These are phyloP conservation scores for Neurospora sp. DNA, from an alignment of 495 filamentous ascomycete genomes.

Conservation along the genomic window DNA sequence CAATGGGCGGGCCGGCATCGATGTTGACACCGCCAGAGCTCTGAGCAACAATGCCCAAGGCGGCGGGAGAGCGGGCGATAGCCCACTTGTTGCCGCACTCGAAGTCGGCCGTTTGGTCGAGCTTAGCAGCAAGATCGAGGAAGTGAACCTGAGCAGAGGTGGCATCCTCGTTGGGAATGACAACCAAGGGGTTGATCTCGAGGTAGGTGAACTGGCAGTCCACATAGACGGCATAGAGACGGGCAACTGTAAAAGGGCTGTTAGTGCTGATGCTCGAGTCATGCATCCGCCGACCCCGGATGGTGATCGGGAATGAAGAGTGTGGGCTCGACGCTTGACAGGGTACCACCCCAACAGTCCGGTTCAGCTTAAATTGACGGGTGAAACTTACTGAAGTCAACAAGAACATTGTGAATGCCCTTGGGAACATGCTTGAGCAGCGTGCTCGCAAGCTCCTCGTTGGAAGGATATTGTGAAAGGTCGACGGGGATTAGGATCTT, in stretches of 20 bases:
- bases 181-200: constrained; percentile 98
- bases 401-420: constrained; percentile 92
- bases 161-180: constrained; percentile 83
- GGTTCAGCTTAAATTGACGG: constrained; percentile 27
- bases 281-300: not conserved
- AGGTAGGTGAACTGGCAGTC: constrained; percentile 99
- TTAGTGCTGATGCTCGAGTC: not conserved
- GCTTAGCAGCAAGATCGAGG: constrained; percentile 95
- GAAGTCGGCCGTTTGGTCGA: constrained; percentile 98
- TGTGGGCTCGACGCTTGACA: not conserved
- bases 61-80: constrained; percentile 76
- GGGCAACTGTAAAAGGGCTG: constrained; percentile 17
- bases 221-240: constrained; percentile 92
- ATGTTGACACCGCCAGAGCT: constrained; percentile 70
- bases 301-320: not conserved
- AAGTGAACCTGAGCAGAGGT: constrained; percentile 96
- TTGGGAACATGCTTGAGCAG: constrained; percentile 89
- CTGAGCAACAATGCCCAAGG: constrained; percentile 63
- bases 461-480: constrained; percentile 88
- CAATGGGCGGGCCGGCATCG: constrained; percentile 94
- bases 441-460: constrained; percentile 75
- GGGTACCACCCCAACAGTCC: not conserved
- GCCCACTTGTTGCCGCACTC: constrained; percentile 99
- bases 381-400: constrained; percentile 66
- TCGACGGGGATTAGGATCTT: constrained; percentile 97